Evolutionary conservation across 2,329 filamentous ascomycete species (phyloP).

Genomic region (Fusarium burgessii): DNA sequence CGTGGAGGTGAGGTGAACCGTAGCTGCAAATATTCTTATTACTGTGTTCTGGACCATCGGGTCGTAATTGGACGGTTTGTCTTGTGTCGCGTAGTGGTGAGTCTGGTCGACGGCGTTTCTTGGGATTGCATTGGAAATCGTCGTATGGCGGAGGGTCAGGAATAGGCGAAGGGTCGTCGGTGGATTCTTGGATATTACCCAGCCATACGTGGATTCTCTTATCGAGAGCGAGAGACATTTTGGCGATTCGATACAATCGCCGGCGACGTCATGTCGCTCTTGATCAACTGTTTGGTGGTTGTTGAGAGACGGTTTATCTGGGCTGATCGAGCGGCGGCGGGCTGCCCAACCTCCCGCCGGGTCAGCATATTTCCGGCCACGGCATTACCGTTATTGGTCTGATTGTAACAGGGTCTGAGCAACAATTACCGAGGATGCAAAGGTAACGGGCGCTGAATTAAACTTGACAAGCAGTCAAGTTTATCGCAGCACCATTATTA

Average conservation of each 20-base stretch:
- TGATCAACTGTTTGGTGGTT: neutral
- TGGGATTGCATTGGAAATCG: neutral
- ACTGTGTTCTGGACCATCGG: no score
- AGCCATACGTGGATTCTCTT: slow-evolving; percentile 1
- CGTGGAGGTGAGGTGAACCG: no score
- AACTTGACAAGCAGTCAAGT: neutral
- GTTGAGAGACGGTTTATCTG: neutral
- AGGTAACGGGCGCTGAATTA: neutral
- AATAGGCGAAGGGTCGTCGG: neutral
- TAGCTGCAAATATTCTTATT: no score
- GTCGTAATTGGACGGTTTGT: no score
- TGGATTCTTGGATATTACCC: neutral
- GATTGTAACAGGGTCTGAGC: neutral
- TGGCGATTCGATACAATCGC: neutral
- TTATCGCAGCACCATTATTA: no score
- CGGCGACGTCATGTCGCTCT: neutral
- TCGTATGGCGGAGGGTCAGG: neutral
- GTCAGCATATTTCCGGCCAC: neutral
- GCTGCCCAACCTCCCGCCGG: neutral
- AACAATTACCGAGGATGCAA: neutral
- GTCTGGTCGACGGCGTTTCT: slow-evolving; percentile 3
- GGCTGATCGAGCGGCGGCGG: neutral
- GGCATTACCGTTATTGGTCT: neutral
- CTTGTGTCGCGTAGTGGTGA: neutral
- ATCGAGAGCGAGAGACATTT: neutral